Conservation (phyloP, 2,329 filamentous ascomycete genomes). For the Diaporthe helianthi region DNA sequence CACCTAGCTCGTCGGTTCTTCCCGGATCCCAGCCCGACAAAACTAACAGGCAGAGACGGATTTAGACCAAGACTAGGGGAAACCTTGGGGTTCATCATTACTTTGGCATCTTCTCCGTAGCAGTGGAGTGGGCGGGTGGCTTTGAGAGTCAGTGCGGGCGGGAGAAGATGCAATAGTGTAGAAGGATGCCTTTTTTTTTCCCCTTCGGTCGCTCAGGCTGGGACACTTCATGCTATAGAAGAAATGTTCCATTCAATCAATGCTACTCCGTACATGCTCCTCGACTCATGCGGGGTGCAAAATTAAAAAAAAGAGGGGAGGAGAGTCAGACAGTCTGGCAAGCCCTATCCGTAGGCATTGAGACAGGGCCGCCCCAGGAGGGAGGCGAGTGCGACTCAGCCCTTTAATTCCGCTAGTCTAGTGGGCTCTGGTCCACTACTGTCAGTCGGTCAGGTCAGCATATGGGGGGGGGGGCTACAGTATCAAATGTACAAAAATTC, state of each 20-base stretch:
- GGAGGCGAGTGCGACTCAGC: conserved; percentile 14
- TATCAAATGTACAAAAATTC: too few relatives aligned
- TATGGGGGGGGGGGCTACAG: too few relatives aligned
- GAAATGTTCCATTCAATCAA: conserved; percentile 1
- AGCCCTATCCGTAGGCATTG: not conserved
- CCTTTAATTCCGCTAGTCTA: conserved; percentile 13
- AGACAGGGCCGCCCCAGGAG: not conserved
- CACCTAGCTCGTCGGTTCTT: not conserved
- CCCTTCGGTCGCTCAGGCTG: not conserved
- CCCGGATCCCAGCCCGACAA: conserved; percentile 15
- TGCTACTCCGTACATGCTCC: not conserved
- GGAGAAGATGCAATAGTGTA: not conserved
- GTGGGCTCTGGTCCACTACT: conserved; percentile 1
- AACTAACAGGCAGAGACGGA: conserved; percentile 11
- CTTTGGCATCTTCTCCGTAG: not conserved
- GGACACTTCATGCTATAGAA: not conserved
- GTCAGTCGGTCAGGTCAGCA: conserved; percentile 9
- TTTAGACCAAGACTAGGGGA: conserved; percentile 19
- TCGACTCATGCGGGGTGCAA: not conserved
- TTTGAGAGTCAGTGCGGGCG: conserved; percentile 3
- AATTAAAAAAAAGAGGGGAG: not conserved
- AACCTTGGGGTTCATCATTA: not conserved
- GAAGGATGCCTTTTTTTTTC: not conserved
- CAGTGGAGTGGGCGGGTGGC: not conserved
- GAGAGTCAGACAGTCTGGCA: not conserved